Percentiles rank a stretch among this genome's conserved stretches.
Conservation (phyloP, 106 monocot species). For the Allium sativum region DNA sequence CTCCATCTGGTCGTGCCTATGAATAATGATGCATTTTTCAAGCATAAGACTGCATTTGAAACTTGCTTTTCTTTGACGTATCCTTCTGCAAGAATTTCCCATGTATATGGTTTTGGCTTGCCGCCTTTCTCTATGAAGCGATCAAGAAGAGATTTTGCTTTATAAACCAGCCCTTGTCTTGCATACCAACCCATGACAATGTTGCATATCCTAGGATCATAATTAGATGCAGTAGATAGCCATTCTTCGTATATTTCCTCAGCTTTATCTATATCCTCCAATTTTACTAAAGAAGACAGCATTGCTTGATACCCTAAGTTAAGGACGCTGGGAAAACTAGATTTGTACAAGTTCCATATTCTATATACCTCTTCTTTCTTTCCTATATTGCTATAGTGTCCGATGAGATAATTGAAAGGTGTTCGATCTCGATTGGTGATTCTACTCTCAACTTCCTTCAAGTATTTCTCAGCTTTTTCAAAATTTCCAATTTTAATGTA, state of each 20-base stretch:
- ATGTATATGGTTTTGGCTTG: slow-evolving; percentile 55
- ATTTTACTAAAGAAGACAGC: slow-evolving; percentile 58
- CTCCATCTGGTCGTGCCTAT: slow-evolving; percentile 38
- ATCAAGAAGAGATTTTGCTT: slow-evolving; percentile 46
- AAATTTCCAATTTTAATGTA: slow-evolving; percentile 44
- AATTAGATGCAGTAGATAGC: slow-evolving; percentile 30
- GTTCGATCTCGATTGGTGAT: slow-evolving; percentile 63
- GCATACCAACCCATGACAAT: slow-evolving; percentile 54
- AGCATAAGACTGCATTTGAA: slow-evolving; percentile 38
- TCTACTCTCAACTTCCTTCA: slow-evolving; percentile 70
- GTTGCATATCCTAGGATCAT: slow-evolving; percentile 75
- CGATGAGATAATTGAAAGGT: slow-evolving; percentile 66
- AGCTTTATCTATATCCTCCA: slow-evolving; percentile 54
- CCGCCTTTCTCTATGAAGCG: slow-evolving; percentile 58
- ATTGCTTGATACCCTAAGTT: slow-evolving; percentile 72
- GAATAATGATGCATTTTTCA: slow-evolving; percentile 45
- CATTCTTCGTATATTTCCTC: slow-evolving; percentile 75
- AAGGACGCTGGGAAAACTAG: slow-evolving; percentile 44
- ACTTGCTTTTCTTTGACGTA: slow-evolving; percentile 35
- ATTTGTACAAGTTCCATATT: slow-evolving; percentile 84
- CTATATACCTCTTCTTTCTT: slow-evolving; percentile 75
- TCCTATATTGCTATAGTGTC: slow-evolving; percentile 52
- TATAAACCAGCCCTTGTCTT: slow-evolving; percentile 32
- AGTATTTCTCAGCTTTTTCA: slow-evolving; percentile 62
- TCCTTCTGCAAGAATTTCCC: slow-evolving; percentile 75